Evolutionary conservation across 768 basidiomycete species (phyloP).

Genomic region (Tricholoma matsutake): DNA sequence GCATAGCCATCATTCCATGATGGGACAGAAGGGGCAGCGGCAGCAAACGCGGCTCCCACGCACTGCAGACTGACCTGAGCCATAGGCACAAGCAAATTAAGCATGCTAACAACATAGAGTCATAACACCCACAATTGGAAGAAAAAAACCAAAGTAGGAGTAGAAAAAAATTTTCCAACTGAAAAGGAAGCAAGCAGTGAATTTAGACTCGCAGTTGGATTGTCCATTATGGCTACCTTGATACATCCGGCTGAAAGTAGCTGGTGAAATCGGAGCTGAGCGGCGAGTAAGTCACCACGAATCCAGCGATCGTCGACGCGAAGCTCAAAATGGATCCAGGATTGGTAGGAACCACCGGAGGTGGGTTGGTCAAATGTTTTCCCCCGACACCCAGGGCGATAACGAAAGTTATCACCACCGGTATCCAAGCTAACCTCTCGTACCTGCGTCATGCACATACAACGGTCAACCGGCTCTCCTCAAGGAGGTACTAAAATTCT

Average conservation of each 20-base stretch:
- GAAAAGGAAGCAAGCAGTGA: not conserved
- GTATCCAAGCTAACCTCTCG: conserved; percentile 74
- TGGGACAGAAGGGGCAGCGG: conserved; percentile 53
- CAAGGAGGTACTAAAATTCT: not conserved
- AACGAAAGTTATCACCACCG: conserved; percentile 69
- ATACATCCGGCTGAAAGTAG: conserved; percentile 58
- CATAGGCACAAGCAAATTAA: not conserved
- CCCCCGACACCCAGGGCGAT: conserved; percentile 73
- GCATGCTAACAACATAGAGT: not conserved
- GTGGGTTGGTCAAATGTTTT: conserved; percentile 54
- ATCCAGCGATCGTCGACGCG: conserved; percentile 69
- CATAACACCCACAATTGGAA: conserved; percentile 45
- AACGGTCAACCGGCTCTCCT: not conserved
- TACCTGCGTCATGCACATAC: conserved; percentile 38
- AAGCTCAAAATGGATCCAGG: conserved; percentile 58
- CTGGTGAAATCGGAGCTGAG: conserved; percentile 73
- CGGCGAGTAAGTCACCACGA: conserved; percentile 59
- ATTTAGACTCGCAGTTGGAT: not conserved
- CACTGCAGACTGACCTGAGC: conserved; percentile 40
- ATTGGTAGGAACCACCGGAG: conserved; percentile 51
- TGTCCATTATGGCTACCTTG: conserved; percentile 40
- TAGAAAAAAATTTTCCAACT: conserved; percentile 67
- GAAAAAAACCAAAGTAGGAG: conserved; percentile 64
- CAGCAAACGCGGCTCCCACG: conserved; percentile 63
- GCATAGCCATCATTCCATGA: conserved; percentile 60